phyloP scores from a whole-genome alignment of 345 rosid species.

The Conringia planisiliqua region DNA sequence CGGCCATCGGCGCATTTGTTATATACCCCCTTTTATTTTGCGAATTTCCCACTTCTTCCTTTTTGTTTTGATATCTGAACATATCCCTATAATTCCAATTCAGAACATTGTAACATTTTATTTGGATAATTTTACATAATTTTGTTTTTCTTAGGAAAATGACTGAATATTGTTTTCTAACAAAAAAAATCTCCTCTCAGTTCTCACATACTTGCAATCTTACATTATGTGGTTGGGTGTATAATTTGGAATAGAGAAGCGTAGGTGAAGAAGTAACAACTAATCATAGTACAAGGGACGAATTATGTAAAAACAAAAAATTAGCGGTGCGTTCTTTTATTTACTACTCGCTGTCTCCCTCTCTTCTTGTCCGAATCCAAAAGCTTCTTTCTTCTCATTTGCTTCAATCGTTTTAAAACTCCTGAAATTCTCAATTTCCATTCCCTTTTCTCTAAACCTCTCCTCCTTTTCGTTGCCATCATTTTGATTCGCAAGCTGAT shows the following conservation, averaged over 20 bases:
- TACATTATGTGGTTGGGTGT: background rate
- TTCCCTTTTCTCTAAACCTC: background rate
- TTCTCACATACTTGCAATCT: too few species aligned
- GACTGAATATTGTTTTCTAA: background rate
- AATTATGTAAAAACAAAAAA: background rate
- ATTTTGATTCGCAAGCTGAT: background rate
- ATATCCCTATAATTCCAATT: background rate
- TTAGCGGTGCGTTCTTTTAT: background rate
- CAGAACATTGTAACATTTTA: background rate
- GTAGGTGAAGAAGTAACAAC: background rate
- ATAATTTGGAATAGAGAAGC: background rate
- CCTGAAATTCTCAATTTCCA: background rate
- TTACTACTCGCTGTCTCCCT: background rate
- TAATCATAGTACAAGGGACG: background rate
- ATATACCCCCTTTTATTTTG: background rate
- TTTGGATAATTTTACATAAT: background rate
- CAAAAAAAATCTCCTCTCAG: background rate
- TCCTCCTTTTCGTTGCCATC: background rate
- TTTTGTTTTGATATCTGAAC: background rate
- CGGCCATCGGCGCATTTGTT: background rate
- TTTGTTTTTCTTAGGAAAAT: background rate
- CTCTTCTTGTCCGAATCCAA: background rate
- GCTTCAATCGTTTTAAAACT: conserved; percentile 12
- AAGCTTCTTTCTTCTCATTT: background rate
- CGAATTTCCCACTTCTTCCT: background rate